Percentiles rank a stretch among this genome's conserved stretches.
Evolutionary conservation across 179 eudicot species (phyloP).

Genomic region (Camellia oleifera): DNA sequence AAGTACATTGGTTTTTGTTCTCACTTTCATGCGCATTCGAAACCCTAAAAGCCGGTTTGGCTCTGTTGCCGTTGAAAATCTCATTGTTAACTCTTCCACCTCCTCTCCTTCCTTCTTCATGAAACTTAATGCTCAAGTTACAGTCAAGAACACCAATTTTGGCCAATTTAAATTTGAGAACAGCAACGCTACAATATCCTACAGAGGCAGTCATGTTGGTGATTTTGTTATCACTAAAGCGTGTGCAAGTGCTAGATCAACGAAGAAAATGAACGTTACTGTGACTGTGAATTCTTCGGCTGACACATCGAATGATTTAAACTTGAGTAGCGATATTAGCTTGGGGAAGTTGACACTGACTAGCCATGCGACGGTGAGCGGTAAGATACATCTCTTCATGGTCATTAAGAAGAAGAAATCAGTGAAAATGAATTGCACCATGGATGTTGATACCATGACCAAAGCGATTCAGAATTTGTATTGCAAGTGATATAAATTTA

Average conservation of each 20-base stretch:
- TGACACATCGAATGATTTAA: neutral
- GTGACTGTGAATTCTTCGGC: neutral
- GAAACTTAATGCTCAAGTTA: conserved; percentile 6
- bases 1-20: neutral
- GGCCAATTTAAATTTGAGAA: neutral
- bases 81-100: neutral
- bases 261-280: conserved; percentile 6
- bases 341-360: conserved; percentile 2
- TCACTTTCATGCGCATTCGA: neutral
- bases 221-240: neutral
- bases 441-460: conserved; percentile 4
- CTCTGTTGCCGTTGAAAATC: neutral
- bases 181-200: neutral
- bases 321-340: neutral
- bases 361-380: neutral
- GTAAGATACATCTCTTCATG: conserved; percentile 13
- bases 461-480: neutral
- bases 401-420: conserved; percentile 16
- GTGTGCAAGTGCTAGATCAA: conserved; percentile 5
- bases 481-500: neutral
- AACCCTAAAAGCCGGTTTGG: conserved; percentile 14
- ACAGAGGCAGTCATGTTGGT: neutral
- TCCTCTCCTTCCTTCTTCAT: conserved; percentile 9
- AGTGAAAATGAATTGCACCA: conserved; percentile 1
- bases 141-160: conserved; percentile 15